Conservation (phyloP, 1,284 basidiomycete species). For the Termitomyces sp. region DNA sequence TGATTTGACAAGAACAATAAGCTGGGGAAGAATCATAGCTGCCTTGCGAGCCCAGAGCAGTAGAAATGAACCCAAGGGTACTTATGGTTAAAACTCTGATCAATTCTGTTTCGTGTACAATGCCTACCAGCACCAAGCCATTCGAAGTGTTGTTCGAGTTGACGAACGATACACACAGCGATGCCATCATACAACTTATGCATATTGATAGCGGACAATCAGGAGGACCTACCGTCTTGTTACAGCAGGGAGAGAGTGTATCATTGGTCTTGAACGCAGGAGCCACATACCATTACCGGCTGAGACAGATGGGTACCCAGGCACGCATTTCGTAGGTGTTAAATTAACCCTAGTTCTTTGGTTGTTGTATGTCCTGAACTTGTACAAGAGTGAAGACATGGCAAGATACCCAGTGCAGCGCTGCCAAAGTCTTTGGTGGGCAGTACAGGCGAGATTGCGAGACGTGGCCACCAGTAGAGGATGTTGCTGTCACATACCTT, state of each 20-base stretch:
- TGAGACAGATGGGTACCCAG: constrained; percentile 33
- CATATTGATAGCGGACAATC: constrained; percentile 21
- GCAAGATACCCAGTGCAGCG: constrained; percentile 34
- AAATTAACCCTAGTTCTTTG: background rate
- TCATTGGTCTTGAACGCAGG: constrained; percentile 52
- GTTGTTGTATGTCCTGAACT: background rate
- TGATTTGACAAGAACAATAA: constrained; percentile 20
- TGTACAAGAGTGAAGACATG: constrained; percentile 34
- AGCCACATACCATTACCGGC: constrained; percentile 47
- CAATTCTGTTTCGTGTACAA: constrained; percentile 19
- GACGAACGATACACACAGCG: constrained; percentile 37
- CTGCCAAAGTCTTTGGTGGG: constrained; percentile 31
- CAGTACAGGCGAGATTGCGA: constrained; percentile 16
- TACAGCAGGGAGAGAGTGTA: constrained; percentile 42
- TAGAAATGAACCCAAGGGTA: constrained; percentile 11
- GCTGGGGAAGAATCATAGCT: constrained; percentile 8
- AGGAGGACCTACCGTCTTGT: constrained; percentile 33
- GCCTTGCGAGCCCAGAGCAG: constrained; percentile 11
- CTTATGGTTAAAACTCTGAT: constrained; percentile 4
- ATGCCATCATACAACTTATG: constrained; percentile 31
- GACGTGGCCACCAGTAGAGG: constrained; percentile 14
- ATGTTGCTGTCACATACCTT: constrained; percentile 23
- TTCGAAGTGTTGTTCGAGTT: constrained; percentile 48
- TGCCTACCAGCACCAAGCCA: constrained; percentile 44
- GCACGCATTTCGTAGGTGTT: constrained; percentile 30